Evolutionary conservation across 768 basidiomycete species (phyloP), one percentile per base, ranked within the genome.

Genomic region (Lactifluus echinatus): DNA sequence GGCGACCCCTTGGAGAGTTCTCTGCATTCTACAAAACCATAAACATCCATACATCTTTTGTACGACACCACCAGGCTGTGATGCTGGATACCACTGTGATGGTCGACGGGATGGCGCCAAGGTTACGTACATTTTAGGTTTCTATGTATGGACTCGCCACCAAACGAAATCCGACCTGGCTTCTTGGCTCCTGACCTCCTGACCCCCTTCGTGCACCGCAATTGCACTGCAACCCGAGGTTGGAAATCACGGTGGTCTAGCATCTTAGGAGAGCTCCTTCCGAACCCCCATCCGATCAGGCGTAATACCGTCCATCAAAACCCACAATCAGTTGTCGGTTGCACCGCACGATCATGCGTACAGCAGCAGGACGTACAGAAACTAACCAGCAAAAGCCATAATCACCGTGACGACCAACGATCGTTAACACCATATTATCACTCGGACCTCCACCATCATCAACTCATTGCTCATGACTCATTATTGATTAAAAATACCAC

Each of bases 241-340:
- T 17, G 24, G 10, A 14, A 37, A 26, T 28, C 24, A 51, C 50
- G 12, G 5, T 23, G 31, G 47, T 15, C 28, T 8, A 29, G 17
- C 24, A 39, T 19, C 12, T 21, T 15, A 26, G 49, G 37, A 19
- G 21, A 19, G 21, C 11, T 11, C 40, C 40, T 21, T 28, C 29
- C 24, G 23, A 12, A 37, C 11, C 17, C 37, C 31, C 24, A 21
- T 40, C 49, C 49, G 56, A 57, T 57, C 56, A 29, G 34, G 43
- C 19, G 43, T 23, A 19, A 24, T 23, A 23, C 17, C 21, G 14
- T 34, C 40, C 55, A 56, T 56, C 55, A 56, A 47, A 50, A 36
- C 15, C 48, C 21, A 31, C 57, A 10, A 59, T 55, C 53, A 55
- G 53, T 55, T 28, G 53, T 44, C 34, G 24, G 26, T 1, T 59